A percentile compares a stretch with the other conserved stretches of the same genome.
phyloP scores from a whole-genome alignment of 2,329 filamentous ascomycete genomes.

The Fusarium pseudocircinatum region DNA sequence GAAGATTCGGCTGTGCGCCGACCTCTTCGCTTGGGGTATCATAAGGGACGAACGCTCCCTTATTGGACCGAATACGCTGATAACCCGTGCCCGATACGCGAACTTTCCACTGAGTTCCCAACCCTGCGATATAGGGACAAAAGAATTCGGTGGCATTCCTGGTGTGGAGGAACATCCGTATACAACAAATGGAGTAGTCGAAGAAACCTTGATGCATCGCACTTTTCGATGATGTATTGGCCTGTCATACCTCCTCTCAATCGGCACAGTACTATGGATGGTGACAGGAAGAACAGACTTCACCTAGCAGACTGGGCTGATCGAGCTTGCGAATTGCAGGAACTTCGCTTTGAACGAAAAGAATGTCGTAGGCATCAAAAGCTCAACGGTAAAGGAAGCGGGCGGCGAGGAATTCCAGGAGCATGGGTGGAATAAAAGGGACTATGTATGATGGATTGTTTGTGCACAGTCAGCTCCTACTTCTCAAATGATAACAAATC shows the following conservation, averaged over 20 bases:
- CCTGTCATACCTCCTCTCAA: not conserved
- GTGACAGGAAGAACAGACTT: not conserved
- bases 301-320: not conserved
- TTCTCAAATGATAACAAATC: rapidly evolving
- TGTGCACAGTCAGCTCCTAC: rapidly evolving
- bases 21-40: rapidly evolving
- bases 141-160: no score
- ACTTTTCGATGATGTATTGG: not conserved
- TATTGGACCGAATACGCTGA: rapidly evolving
- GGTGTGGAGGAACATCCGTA: no score
- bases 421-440: not conserved
- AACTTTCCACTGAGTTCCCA: not conserved
- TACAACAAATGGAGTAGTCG: rapidly evolving
- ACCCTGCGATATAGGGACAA: rapidly evolving
- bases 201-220: rapidly evolving
- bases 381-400: not conserved
- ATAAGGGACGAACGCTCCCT: not conserved
- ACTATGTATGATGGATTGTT: rapidly evolving
- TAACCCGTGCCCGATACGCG: rapidly evolving
- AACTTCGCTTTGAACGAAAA: not conserved
- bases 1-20: not conserved
- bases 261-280: rapidly evolving
- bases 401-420: not conserved
- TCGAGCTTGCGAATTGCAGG: not conserved
- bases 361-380: rapidly evolving